A percentile compares a stretch with the other conserved stretches of the same genome.
Evolutionary conservation across 176 grass and related monocot genomes (phyloP).

Genomic region (Tillandsia fasciculata): DNA sequence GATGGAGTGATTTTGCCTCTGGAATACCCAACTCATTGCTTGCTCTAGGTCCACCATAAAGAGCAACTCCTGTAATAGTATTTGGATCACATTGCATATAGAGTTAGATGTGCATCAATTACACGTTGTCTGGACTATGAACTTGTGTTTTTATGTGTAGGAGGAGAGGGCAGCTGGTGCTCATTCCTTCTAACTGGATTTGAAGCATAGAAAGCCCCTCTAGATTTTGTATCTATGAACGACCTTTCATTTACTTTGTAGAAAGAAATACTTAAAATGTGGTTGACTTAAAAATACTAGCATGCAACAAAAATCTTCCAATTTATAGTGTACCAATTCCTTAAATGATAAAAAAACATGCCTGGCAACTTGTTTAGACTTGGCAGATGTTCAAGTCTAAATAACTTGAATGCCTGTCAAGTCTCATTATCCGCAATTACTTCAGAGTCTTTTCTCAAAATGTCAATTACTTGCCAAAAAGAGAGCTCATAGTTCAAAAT

Average conservation of each 20-base stretch:
- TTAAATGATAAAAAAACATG: too few relatives aligned
- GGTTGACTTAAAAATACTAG: background rate
- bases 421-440: too few relatives aligned
- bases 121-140: background rate
- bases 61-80: conserved; percentile 47
- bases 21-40: conserved; percentile 38
- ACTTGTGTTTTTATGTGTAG: background rate
- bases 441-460: too few relatives aligned
- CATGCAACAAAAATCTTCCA: background rate
- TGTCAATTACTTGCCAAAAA: too few relatives aligned
- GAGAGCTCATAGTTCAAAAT: too few relatives aligned
- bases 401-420: too few relatives aligned
- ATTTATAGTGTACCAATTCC: background rate
- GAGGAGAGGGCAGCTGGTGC: background rate
- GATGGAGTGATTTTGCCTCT: conserved; percentile 53
- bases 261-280: background rate
- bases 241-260: too few relatives aligned
- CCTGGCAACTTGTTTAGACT: too few relatives aligned
- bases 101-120: background rate
- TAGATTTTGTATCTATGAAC: too few relatives aligned
- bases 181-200: background rate
- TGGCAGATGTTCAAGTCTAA: too few relatives aligned
- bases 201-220: background rate
- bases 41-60: conserved; percentile 69
- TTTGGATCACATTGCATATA: background rate